These are phyloP conservation scores for Zoysia pacifica DNA, from an alignment of 176 grass and related monocot genomes.

Conservation along the genomic window DNA sequence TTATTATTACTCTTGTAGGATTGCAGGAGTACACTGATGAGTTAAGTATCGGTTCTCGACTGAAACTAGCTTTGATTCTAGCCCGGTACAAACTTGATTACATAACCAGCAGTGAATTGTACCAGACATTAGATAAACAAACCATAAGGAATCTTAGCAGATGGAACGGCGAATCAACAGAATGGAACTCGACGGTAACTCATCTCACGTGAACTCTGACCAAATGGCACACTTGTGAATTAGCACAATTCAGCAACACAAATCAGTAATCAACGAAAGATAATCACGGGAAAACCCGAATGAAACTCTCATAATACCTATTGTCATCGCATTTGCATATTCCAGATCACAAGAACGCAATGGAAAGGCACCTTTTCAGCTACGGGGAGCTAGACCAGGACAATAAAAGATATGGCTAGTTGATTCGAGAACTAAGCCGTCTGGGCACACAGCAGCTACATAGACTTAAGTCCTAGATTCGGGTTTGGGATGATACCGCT, in stretches of 20 bases:
- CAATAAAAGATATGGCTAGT: background rate
- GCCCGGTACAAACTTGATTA: background rate
- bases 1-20: background rate
- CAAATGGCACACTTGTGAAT: conserved; percentile 43
- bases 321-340: background rate
- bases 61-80: background rate
- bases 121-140: background rate
- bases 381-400: background rate
- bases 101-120: background rate
- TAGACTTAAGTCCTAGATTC: background rate
- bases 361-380: background rate
- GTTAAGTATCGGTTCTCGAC: background rate
- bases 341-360: background rate
- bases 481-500: background rate
- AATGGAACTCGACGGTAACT: conserved; percentile 50
- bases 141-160: conserved; percentile 20
- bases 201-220: conserved; percentile 40
- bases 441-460: background rate
- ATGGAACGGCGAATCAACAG: conserved; percentile 33
- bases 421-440: background rate
- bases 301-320: background rate
- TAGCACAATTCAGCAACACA: background rate
- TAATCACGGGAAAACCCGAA: background rate
- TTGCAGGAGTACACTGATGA: background rate
- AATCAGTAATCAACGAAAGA: background rate